Evolutionary conservation across 2,329 filamentous ascomycete genomes (phyloP).

Genomic region (Aureobasidium sp.): DNA sequence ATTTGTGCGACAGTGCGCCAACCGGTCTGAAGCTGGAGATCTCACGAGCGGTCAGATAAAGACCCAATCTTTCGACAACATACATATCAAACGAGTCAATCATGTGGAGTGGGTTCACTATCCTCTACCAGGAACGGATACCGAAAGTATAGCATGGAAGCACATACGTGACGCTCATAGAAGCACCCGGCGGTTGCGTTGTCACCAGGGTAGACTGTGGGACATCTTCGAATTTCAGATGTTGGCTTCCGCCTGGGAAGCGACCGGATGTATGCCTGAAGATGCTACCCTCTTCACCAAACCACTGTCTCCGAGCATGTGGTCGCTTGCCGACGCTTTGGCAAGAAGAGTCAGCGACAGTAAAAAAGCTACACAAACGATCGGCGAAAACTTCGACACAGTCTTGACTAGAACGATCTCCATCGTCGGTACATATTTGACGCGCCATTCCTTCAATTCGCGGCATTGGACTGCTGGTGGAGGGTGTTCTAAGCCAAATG

Average conservation of each 20-base stretch:
- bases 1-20: too few species aligned
- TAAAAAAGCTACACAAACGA: not conserved
- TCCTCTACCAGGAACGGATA: too few species aligned
- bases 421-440: not conserved
- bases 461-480: not conserved
- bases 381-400: not conserved
- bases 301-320: not conserved
- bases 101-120: too few species aligned
- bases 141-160: too few species aligned
- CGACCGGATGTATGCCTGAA: not conserved
- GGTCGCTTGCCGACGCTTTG: not conserved
- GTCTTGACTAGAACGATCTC: not conserved
- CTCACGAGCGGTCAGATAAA: too few species aligned
- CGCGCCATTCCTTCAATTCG: not conserved
- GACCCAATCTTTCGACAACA: too few species aligned
- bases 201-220: not conserved
- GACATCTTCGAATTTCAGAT: not conserved
- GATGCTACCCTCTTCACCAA: not conserved
- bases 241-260: not conserved
- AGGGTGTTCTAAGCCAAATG: not conserved
- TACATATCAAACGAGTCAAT: too few species aligned
- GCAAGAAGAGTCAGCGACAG: not conserved
- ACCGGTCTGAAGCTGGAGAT: too few species aligned
- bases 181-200: too few species aligned
- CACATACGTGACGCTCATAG: too few species aligned